These are phyloP conservation scores for Rhizopus delemar DNA, from an alignment of 371 early-diverging fungal genomes.

Conservation along the genomic window DNA sequence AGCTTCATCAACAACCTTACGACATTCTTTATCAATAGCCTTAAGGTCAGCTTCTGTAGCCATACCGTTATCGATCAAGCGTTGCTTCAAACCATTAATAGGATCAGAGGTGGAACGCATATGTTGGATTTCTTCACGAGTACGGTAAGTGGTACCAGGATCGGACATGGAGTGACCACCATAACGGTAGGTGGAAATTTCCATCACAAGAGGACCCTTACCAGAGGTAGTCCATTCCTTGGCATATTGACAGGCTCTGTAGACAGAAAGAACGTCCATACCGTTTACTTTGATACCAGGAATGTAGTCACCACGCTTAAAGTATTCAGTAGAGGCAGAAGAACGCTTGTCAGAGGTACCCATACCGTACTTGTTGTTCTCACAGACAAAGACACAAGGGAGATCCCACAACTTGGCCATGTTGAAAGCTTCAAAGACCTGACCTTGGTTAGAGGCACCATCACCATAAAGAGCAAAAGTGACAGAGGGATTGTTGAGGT, in stretches of 20 bases:
- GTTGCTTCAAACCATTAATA: slow-evolving; percentile 87
- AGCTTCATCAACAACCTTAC: slow-evolving; percentile 84
- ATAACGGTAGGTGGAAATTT: slow-evolving; percentile 97
- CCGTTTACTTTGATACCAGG: slow-evolving; percentile 94
- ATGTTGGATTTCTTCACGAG: slow-evolving; percentile 96
- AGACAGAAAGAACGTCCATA: slow-evolving; percentile 95
- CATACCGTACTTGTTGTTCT: slow-evolving; percentile 99
- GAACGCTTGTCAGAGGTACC: slow-evolving; percentile 93
- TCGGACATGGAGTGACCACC: slow-evolving; percentile 99
- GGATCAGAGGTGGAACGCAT: slow-evolving; percentile 94
- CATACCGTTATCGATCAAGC: slow-evolving; percentile 70
- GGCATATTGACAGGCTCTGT: slow-evolving; percentile 81
- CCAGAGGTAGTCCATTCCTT: slow-evolving; percentile 82
- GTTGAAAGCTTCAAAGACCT: slow-evolving; percentile 99
- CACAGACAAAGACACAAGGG: slow-evolving; percentile 96
- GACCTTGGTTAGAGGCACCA: slow-evolving; percentile 99
- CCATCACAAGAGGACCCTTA: slow-evolving; percentile 96
- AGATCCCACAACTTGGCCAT: slow-evolving; percentile 99
- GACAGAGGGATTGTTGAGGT: slow-evolving; percentile 73
- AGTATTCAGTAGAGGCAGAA: slow-evolving; percentile 94
- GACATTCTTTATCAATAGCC: slow-evolving; percentile 89
- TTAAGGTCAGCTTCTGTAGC: slow-evolving; percentile 89
- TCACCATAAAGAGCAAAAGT: slow-evolving; percentile 97
- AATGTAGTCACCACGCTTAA: slow-evolving; percentile 94
- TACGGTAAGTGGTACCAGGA: slow-evolving; percentile 98